Conservation (phyloP, 257 asterid species). For the Buddleja alternifolia region DNA sequence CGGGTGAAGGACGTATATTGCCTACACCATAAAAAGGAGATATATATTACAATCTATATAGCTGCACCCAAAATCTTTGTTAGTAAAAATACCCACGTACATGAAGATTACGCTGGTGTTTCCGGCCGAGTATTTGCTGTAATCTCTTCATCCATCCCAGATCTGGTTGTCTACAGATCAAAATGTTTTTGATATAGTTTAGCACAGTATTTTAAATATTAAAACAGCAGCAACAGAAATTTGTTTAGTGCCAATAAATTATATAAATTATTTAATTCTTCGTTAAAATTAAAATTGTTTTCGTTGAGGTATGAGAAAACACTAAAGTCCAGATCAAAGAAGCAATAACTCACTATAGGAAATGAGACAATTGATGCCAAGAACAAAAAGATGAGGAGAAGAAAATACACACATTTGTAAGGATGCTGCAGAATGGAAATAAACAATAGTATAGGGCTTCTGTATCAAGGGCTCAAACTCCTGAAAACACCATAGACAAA, state of each 20-base stretch:
- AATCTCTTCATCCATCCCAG: constrained; percentile 93
- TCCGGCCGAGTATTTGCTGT: constrained; percentile 95
- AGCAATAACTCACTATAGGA: not conserved
- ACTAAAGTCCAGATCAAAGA: too few relatives aligned
- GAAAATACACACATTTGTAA: constrained; percentile 69
- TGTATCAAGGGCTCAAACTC: constrained; percentile 97
- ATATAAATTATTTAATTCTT: not conserved
- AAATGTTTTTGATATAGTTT: not conserved
- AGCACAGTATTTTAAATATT: not conserved
- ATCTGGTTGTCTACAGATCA: constrained; percentile 83
- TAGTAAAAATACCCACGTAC: constrained; percentile 44
- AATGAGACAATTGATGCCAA: not conserved
- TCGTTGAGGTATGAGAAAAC: too few relatives aligned
- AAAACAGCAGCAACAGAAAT: not conserved
- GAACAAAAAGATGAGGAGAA: not conserved
- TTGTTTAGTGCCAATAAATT: not conserved
- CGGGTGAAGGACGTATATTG: constrained; percentile 93
- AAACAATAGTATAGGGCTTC: constrained; percentile 91
- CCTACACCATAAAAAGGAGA: constrained; percentile 55
- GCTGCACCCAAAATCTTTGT: not conserved
- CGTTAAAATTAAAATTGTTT: not conserved
- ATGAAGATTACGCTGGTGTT: constrained; percentile 94
- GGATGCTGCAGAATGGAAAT: constrained; percentile 95
- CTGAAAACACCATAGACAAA: constrained; percentile 46
- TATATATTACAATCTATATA: not conserved